Percentiles rank a stretch among this genome's conserved stretches.
Evolutionary conservation across 2,329 filamentous ascomycete genomes (phyloP).

Genomic region (Tolypocladium sp.): DNA sequence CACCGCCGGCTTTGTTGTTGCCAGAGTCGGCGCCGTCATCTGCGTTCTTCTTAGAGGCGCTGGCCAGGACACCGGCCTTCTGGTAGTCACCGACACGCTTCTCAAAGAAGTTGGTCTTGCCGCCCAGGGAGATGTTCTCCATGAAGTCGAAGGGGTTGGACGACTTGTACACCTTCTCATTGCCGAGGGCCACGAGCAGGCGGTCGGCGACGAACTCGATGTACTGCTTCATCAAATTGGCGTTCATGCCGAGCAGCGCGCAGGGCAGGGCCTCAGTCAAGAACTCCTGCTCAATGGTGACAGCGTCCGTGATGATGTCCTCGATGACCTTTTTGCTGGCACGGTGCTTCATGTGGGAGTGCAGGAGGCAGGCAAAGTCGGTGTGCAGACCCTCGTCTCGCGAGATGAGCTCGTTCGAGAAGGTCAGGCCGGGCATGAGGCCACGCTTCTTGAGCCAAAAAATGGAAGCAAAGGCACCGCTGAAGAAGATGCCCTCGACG

Average conservation of each 20-base stretch:
- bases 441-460: conserved; percentile 99
- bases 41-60: conserved; percentile 65
- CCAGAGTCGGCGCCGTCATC: conserved; percentile 29
- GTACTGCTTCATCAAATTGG: conserved; percentile 97
- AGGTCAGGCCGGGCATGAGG: conserved; percentile 95
- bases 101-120: conserved; percentile 99
- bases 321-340: conserved; percentile 73
- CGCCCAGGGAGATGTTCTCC: conserved; percentile 98
- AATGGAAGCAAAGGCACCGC: conserved; percentile 94
- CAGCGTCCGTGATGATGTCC: conserved; percentile 89
- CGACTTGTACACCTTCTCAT: conserved; percentile 85
- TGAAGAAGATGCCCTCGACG: conserved; percentile 99
- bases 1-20: conserved; percentile 47
- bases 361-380: conserved; percentile 94
- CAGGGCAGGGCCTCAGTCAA: conserved; percentile 89
- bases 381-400: conserved; percentile 99
- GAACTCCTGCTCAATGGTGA: conserved; percentile 95
- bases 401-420: conserved; percentile 99
- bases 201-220: conserved; percentile 99
- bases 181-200: conserved; percentile 84
- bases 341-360: conserved; percentile 93
- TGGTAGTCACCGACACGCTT: conserved; percentile 99
- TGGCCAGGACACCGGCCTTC: conserved; percentile 97
- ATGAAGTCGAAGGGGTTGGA: conserved; percentile 99
- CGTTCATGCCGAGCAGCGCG: conserved; percentile 94